phyloP scores from a whole-genome alignment of 202 grass and related monocot species.

The Panicum hallii region DNA sequence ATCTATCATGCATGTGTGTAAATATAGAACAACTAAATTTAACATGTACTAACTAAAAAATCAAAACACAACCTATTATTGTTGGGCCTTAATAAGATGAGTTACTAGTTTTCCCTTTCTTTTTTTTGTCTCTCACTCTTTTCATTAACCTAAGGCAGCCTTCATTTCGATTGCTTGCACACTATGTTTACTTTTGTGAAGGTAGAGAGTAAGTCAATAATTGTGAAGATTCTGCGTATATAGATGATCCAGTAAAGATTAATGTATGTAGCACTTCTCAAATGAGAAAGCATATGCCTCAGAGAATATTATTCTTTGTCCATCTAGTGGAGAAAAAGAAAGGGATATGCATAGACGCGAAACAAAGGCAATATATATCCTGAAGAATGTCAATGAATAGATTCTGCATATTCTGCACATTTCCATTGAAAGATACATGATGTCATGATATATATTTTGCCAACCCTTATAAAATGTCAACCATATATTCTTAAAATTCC shows the following conservation, averaged over 20 bases:
- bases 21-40: too few species aligned
- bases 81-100: too few species aligned
- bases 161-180: too few species aligned
- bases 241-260: neutral
- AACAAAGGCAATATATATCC: neutral
- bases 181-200: neutral
- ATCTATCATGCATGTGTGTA: too few species aligned
- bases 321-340: too few species aligned
- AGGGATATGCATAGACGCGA: neutral
- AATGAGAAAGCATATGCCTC: neutral
- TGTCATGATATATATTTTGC: neutral
- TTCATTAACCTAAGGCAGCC: too few species aligned
- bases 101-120: too few species aligned
- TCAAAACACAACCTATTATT: too few species aligned
- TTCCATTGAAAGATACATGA: slow-evolving; percentile 16
- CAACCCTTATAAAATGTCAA: neutral
- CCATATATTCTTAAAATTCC: slow-evolving; percentile 20
- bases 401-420: slow-evolving; percentile 4
- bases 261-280: neutral
- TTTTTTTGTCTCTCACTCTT: too few species aligned
- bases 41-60: too few species aligned
- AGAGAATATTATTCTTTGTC: neutral
- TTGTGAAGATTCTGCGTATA: neutral
- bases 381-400: slow-evolving; percentile 24
- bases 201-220: neutral